Percentiles rank a stretch among this genome's conserved stretches.
phyloP scores from a whole-genome alignment of 306 rosid genomes.

The Boehmeria nivea region DNA sequence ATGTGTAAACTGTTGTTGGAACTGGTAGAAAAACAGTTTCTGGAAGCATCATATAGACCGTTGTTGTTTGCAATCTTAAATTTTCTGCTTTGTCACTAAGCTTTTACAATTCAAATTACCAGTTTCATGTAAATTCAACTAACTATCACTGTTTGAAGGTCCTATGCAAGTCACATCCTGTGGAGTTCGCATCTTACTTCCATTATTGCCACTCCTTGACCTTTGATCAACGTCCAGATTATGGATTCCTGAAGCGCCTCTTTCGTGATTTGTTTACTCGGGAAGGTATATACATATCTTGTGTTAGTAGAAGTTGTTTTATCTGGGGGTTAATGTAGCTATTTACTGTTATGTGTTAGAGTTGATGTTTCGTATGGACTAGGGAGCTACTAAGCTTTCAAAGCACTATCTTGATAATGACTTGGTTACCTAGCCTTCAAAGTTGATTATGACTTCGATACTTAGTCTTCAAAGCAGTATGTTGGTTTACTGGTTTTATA shows the following conservation, averaged over 20 bases:
- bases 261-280: conserved; percentile 79
- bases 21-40: no score
- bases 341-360: background rate
- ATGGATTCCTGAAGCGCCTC: conserved; percentile 90
- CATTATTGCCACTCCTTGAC: conserved; percentile 90
- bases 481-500: background rate
- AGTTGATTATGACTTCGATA: background rate
- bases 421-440: background rate
- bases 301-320: background rate
- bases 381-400: background rate
- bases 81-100: background rate
- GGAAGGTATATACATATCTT: conserved; percentile 50
- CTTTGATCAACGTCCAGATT: conserved; percentile 96
- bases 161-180: conserved; percentile 88
- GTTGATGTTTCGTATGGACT: background rate
- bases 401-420: background rate
- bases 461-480: background rate
- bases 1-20: no score
- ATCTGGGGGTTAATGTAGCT: background rate
- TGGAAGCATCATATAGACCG: background rate
- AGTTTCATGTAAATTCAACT: background rate
- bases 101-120: background rate
- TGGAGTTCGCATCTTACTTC: conserved; percentile 92
- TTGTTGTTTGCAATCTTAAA: background rate
- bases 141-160: conserved; percentile 36